Percentiles rank a stretch among this genome's conserved stretches.
These are phyloP conservation scores for Sesbania bispinosa DNA, from an alignment of 306 rosid genomes.

Conservation along the genomic window DNA sequence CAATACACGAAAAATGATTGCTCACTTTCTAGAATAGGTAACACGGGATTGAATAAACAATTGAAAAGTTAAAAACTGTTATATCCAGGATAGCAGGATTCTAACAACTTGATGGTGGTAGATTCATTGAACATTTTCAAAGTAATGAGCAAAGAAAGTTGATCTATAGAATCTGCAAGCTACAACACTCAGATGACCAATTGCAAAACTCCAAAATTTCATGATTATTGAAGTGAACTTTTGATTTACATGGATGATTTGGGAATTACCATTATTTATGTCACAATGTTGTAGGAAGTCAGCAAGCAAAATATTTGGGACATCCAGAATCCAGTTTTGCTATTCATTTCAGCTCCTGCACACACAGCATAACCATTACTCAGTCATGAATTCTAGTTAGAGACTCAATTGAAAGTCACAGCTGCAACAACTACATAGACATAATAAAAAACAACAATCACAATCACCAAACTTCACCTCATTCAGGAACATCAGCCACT, in stretches of 20 bases:
- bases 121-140: constrained; percentile 18
- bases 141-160: constrained; percentile 1
- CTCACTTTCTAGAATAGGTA: not conserved
- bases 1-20: not conserved
- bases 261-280: constrained; percentile 47
- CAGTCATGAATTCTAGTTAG: not conserved
- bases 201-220: constrained; percentile 15
- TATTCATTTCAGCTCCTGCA: constrained; percentile 30
- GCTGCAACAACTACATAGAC: not conserved
- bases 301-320: constrained; percentile 24
- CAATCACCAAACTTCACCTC: constrained; percentile 34
- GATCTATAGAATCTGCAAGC: constrained; percentile 22
- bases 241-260: constrained; percentile 38
- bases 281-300: constrained; percentile 35
- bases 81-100: not conserved
- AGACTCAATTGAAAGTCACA: constrained; percentile 9
- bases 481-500: constrained; percentile 51
- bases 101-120: constrained; percentile 11
- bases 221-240: constrained; percentile 19
- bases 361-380: not conserved
- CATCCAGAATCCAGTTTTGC: constrained; percentile 7
- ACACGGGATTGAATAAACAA: not conserved
- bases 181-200: constrained; percentile 25
- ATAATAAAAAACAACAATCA: not conserved
- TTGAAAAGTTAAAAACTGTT: not conserved